These are phyloP conservation scores for Botrytis hyacinthi DNA, from an alignment of 2,329 filamentous ascomycete genomes.

Conservation along the genomic window DNA sequence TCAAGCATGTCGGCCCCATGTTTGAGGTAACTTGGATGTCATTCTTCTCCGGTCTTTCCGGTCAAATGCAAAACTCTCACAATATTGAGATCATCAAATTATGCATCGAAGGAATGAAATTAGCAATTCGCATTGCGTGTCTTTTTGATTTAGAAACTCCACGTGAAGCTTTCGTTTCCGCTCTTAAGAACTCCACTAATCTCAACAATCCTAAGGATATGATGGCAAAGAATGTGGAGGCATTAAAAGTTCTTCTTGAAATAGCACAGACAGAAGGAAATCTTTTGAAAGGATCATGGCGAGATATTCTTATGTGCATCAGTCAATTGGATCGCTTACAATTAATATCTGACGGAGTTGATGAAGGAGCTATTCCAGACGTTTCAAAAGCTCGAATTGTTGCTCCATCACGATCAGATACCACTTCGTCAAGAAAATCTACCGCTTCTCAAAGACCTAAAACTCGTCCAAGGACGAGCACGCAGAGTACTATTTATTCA, in stretches of 20 bases:
- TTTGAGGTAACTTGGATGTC: conserved; percentile 99
- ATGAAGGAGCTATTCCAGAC: conserved; percentile 88
- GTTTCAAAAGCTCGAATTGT: conserved; percentile 79
- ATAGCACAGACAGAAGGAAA: conserved; percentile 93
- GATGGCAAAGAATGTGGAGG: conserved; percentile 93
- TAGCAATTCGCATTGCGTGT: conserved; percentile 90
- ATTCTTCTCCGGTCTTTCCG: conserved; percentile 90
- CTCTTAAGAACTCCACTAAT: conserved; percentile 89
- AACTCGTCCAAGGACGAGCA: conserved; percentile 51
- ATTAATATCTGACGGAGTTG: conserved; percentile 89
- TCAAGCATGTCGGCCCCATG: conserved; percentile 95
- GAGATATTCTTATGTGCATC: conserved; percentile 90
- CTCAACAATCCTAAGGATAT: conserved; percentile 95
- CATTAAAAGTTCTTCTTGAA: conserved; percentile 85
- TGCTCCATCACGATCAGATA: conserved; percentile 52
- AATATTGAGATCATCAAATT: conserved; percentile 89
- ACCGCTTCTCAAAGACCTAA: conserved; percentile 54
- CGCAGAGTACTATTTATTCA: conserved; percentile 51
- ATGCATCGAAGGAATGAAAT: conserved; percentile 92
- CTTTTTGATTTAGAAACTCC: conserved; percentile 92
- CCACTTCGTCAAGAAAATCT: conserved; percentile 60
- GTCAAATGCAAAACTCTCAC: conserved; percentile 88
- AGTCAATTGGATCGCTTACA: conserved; percentile 95
- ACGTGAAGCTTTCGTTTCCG: conserved; percentile 89
- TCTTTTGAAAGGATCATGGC: conserved; percentile 84